Evolutionary conservation across 495 filamentous ascomycete species (phyloP), one percentile per base, ranked within the genome.

Genomic region (Penicillium mononematosum): DNA sequence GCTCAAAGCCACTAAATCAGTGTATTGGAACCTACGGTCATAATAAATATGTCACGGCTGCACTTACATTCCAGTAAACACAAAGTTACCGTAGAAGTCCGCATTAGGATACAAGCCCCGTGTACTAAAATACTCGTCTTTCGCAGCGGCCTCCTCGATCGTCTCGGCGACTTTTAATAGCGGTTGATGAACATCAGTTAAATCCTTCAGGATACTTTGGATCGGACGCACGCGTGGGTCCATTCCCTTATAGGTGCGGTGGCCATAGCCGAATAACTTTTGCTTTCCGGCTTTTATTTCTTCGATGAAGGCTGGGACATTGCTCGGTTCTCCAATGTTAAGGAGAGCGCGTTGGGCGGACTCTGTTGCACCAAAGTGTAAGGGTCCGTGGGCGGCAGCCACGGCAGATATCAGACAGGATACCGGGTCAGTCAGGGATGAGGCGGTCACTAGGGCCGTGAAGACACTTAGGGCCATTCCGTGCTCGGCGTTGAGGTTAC

Each of bases 291-390:
- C 44, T 63, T 83, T 85, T 31, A 85, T 80, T 9, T 72, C 67
- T 12, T 72, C 74, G 16, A 86, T 70, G 45, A 81, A 77, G 0
- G 59, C 56, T 0, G 77, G 78, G 3, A 84, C 77, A 25, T 76
- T 75, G 3, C 76, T 73, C 9, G 73, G 61, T 2, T 59, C 69
- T 16, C 76, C 76, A 19, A 85, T 78, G 24, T 74, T 68, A 46
- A 68, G 61, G 16, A 81, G 62, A 32, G 77, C 75, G 14, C 71
- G 71, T 61, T 82, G 79, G 8, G 82, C 83, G 0, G 76, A 75
- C 41, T 85, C 83, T 16, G 81, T 82, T 16, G 83, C 83, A 5
- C 83, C 83, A 42, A 78, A 81, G 63, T 86, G 83, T 1, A 85
- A 67, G 0, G 80, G 80, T 0, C 83, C 83, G 60, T 83, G 81